phyloP scores from a whole-genome alignment of 2,329 filamentous ascomycete genomes.

The Ciborinia camelliae region DNA sequence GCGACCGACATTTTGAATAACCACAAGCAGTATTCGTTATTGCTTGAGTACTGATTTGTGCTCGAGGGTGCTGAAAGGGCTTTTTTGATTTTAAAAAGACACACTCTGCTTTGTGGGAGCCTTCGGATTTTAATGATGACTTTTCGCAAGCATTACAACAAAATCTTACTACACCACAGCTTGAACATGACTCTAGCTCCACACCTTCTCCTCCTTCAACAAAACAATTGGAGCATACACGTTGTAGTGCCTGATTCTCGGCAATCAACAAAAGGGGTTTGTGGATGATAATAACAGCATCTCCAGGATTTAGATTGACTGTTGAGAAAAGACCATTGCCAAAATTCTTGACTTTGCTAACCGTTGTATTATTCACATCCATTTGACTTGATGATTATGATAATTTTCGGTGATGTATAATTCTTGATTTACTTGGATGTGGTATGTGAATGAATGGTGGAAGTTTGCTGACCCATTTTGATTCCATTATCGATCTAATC shows the following conservation, averaged over 20 bases:
- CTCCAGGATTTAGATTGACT: slow-evolving; percentile 22
- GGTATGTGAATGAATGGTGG: neutral
- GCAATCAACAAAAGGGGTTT: slow-evolving; percentile 32
- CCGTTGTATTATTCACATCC: slow-evolving; percentile 24
- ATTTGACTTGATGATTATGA: neutral
- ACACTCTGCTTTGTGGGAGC: slow-evolving; percentile 53
- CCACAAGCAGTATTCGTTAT: neutral
- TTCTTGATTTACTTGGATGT: neutral
- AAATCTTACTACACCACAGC: slow-evolving; percentile 53
- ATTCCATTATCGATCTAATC: neutral
- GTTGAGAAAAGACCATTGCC: slow-evolving; percentile 31
- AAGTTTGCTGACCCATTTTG: neutral
- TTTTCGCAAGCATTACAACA: slow-evolving; percentile 54
- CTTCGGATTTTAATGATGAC: slow-evolving; percentile 48
- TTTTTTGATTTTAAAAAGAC: slow-evolving; percentile 37
- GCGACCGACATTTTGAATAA: slow-evolving; percentile 1
- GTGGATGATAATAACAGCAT: slow-evolving; percentile 28
- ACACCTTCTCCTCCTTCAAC: slow-evolving; percentile 22
- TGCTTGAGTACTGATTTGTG: neutral
- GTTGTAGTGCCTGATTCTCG: slow-evolving; percentile 32
- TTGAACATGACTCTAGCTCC: slow-evolving; percentile 44
- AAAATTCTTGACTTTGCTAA: slow-evolving; percentile 15
- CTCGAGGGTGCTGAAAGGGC: neutral
- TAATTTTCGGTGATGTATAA: neutral
- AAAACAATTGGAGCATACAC: slow-evolving; percentile 33